Conservation (phyloP, 2,329 filamentous ascomycete species). For the Ilyonectria mors-panacis region DNA sequence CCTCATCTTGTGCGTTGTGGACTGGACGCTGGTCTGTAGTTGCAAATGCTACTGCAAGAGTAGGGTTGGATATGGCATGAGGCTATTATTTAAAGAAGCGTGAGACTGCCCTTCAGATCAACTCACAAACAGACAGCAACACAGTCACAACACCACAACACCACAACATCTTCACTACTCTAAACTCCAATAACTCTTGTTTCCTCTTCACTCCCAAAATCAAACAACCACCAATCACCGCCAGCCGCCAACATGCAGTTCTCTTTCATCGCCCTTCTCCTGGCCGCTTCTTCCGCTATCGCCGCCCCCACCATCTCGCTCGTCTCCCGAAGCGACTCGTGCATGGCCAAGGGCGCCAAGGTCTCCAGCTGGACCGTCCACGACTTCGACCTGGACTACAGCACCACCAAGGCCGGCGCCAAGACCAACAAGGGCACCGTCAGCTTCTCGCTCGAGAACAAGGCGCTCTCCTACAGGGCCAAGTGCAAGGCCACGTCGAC, state of each 20-base stretch:
- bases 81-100: neutral
- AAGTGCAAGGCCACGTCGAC: neutral
- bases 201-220: neutral
- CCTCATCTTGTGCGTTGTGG: neutral
- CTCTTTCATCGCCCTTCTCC: neutral
- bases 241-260: neutral
- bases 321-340: neutral
- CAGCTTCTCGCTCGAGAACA: neutral
- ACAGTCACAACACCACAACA: neutral
- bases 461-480: neutral
- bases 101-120: neutral
- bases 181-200: neutral
- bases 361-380: neutral
- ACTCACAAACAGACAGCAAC: neutral
- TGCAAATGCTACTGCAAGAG: neutral
- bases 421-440: neutral
- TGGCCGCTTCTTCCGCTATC: neutral
- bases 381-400: neutral
- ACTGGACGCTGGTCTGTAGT: neutral
- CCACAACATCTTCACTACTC: neutral
- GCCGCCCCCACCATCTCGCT: neutral
- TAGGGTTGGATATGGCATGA: neutral
- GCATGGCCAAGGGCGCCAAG: constrained; percentile 1
- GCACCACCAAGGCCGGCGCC: neutral
- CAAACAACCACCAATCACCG: neutral